Evolutionary conservation across 2,329 filamentous ascomycete species (phyloP), one percentile per base, ranked within the genome.

Genomic region (Madurella fahalii): DNA sequence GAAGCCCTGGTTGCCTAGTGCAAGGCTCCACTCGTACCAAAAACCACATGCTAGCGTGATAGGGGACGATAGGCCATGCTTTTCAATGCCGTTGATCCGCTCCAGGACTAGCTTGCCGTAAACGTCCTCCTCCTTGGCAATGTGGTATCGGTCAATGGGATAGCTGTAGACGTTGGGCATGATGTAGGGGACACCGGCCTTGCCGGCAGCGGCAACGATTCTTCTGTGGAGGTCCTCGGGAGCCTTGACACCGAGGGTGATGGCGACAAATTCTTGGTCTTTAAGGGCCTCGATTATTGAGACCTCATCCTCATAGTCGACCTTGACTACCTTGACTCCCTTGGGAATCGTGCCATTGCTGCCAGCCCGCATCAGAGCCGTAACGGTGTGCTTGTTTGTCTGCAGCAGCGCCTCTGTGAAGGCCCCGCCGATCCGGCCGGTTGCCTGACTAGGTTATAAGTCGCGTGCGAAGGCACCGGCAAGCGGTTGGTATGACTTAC

Each of bases 1-100:
- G 49, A 68, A 64, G 44, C 64, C 53, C n/a, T 17, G 2, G 9
- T 42, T 20, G 4, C 59, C 56, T 2, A 65, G 64, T 1, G 66
- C 72, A 2, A 81, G 63, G 60, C 73, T 78, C 57, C 72, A 79
- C 47, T 82, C 75, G 64, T 80, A 81, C 78, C 78, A 81, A 57
- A 78, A 77, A 2, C 74, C 71, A 61, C 71, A 76, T 9, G 62
- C 61, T 5, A 80, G 57, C 0, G 65, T 62, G 43, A 79, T 64
- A n/a, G n/a, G n/a, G 15, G 17, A 55, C 4, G 51, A 41, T 5
- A 66, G 58, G 9, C 73, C 74, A 0, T 73, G 65, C 1, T 54
- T 52, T 57, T 75, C 67, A 43, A 79, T 71, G 41, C 74, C 67
- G n/a, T 65, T 60, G n/a, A 70, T 32, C 11, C 55, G 43, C 1